phyloP scores from a whole-genome alignment of 164 flowering plant species.

The Buxus sempervirens region DNA sequence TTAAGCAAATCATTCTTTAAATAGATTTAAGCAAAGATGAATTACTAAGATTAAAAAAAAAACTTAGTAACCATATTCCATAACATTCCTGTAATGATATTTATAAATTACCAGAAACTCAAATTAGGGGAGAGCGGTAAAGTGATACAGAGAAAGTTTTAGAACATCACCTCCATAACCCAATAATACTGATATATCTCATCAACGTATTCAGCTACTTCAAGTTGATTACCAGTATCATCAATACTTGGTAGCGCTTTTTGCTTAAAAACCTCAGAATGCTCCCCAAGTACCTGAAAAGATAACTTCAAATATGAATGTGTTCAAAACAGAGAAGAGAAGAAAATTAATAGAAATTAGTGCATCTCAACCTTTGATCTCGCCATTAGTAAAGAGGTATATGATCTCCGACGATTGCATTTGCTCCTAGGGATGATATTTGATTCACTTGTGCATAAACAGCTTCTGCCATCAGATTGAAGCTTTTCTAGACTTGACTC shows the following conservation, averaged over 20 bases:
- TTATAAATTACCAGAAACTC: neutral
- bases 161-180: conserved; percentile 65
- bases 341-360: neutral
- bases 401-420: conserved; percentile 63
- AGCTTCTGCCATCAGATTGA: conserved; percentile 22
- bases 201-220: conserved; percentile 86
- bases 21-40: no score
- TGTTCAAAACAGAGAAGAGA: neutral
- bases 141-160: neutral
- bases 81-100: neutral
- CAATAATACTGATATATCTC: conserved; percentile 86
- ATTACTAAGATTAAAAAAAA: no score
- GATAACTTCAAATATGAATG: conserved; percentile 2
- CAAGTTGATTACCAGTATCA: conserved; percentile 64
- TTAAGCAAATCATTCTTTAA: no score
- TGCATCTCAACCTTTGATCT: conserved; percentile 51
- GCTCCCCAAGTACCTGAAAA: conserved; percentile 39
- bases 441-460: conserved; percentile 15
- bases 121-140: no score
- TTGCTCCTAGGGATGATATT: conserved; percentile 29
- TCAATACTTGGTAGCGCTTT: conserved; percentile 62
- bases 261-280: conserved; percentile 23
- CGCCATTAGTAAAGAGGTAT: conserved; percentile 52
- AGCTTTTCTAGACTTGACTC: conserved; percentile 25
- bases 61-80: neutral